phyloP scores from a whole-genome alignment of 2,329 filamentous ascomycete genomes.

The Macrophomina phaseolina region DNA sequence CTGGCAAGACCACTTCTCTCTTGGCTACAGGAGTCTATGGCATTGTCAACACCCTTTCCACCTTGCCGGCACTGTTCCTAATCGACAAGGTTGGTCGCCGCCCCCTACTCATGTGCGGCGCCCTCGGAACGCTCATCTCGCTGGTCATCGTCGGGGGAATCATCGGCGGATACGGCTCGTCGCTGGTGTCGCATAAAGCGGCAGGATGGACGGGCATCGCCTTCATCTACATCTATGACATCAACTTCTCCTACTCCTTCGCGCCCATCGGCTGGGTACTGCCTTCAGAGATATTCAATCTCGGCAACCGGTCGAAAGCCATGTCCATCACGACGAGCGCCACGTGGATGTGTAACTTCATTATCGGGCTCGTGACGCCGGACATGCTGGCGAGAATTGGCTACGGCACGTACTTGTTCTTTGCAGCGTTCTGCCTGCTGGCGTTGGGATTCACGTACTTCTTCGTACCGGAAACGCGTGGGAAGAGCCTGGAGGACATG shows the following conservation, averaged over 20 bases:
- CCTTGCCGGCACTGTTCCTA: constrained; percentile 60
- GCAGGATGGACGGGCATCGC: constrained; percentile 60
- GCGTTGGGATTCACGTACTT: constrained; percentile 35
- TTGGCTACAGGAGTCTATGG: constrained; percentile 62
- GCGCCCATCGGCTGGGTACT: constrained; percentile 74
- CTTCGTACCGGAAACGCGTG: constrained; percentile 41
- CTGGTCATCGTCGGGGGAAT: constrained; percentile 45
- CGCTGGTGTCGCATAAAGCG: constrained; percentile 57
- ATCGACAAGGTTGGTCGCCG: constrained; percentile 62
- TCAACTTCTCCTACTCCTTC: constrained; percentile 74
- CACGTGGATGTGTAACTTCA: constrained; percentile 67
- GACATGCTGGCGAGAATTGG: constrained; percentile 64
- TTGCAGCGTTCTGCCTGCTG: constrained; percentile 45
- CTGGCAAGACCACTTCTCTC: constrained; percentile 36
- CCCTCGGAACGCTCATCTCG: constrained; percentile 56
- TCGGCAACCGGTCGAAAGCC: constrained; percentile 55
- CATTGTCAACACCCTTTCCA: constrained; percentile 61
- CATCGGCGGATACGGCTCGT: constrained; percentile 57
- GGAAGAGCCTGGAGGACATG: constrained; percentile 40
- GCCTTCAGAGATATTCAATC: constrained; percentile 48
- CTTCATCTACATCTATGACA: constrained; percentile 26
- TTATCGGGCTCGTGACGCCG: constrained; percentile 68
- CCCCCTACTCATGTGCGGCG: constrained; percentile 55
- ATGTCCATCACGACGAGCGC: constrained; percentile 59
- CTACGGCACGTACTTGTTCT: constrained; percentile 47